phyloP scores from a whole-genome alignment of 2,329 filamentous ascomycete species.

The Lachnellula suecica region DNA sequence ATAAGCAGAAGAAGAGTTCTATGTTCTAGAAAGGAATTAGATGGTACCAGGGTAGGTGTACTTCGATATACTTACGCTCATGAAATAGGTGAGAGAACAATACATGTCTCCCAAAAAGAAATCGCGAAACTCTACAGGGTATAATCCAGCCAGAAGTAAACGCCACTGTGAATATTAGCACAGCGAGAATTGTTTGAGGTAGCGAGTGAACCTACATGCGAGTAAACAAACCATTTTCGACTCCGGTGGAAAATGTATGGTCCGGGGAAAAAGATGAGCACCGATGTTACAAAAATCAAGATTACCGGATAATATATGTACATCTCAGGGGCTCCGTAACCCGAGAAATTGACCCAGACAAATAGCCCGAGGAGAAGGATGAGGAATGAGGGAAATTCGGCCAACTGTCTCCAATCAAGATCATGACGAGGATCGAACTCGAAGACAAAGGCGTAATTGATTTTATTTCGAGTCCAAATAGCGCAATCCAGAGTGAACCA shows the following conservation, averaged over 20 bases:
- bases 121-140: slow-evolving; percentile 93
- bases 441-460: slow-evolving; percentile 97
- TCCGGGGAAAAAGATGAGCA: slow-evolving; percentile 74
- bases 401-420: slow-evolving; percentile 85
- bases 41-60: not conserved
- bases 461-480: slow-evolving; percentile 78
- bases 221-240: slow-evolving; percentile 83
- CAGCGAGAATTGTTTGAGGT: slow-evolving; percentile 24
- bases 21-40: slow-evolving; percentile 62
- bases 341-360: slow-evolving; percentile 86
- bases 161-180: slow-evolving; percentile 70
- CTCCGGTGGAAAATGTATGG: slow-evolving; percentile 73
- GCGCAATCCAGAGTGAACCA: slow-evolving; percentile 86
- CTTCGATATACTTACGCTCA: slow-evolving; percentile 61
- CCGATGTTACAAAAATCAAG: slow-evolving; percentile 65
- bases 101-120: slow-evolving; percentile 98
- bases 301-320: slow-evolving; percentile 87
- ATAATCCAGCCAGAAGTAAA: slow-evolving; percentile 78
- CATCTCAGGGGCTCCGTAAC: slow-evolving; percentile 62
- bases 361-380: slow-evolving; percentile 74
- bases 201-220: slow-evolving; percentile 62
- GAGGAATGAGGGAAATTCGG: slow-evolving; percentile 85
- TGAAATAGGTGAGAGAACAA: slow-evolving; percentile 89
- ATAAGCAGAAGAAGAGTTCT: slow-evolving; percentile 92
- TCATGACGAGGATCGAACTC: slow-evolving; percentile 87